phyloP scores from a whole-genome alignment of 352 stramenopile genomes.

The Globisporangium middletonii region DNA sequence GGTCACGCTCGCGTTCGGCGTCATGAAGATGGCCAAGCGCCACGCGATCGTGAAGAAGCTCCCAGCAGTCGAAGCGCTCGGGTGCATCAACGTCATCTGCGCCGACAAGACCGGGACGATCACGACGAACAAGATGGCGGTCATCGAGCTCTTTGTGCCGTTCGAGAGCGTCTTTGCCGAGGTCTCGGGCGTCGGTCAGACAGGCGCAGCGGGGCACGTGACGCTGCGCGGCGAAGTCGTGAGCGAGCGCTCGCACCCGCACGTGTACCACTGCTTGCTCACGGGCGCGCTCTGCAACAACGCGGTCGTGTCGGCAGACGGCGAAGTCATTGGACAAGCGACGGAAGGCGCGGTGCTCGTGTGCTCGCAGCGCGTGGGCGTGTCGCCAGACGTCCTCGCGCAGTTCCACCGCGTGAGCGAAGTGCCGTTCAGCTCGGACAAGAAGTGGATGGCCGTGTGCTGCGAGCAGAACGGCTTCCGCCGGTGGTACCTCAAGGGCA shows the following conservation, averaged over 20 bases:
- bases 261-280: conserved; percentile 72
- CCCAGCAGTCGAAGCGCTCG: conserved; percentile 77
- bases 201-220: conserved; percentile 22
- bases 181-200: conserved; percentile 48
- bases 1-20: conserved; percentile 67
- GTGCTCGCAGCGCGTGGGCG: conserved; percentile 61
- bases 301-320: conserved; percentile 42
- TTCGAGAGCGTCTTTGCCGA: conserved; percentile 69
- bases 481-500: conserved; percentile 75
- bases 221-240: conserved; percentile 60
- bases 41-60: conserved; percentile 89
- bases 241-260: conserved; percentile 50
- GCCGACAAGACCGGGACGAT: conserved; percentile 95
- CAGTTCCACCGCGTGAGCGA: conserved; percentile 81
- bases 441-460: conserved; percentile 96
- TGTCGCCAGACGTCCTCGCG: conserved; percentile 27
- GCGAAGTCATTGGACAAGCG: conserved; percentile 75
- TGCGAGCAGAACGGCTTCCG: conserved; percentile 49
- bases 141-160: conserved; percentile 77
- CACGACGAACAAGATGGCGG: conserved; percentile 87
- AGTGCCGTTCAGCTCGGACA: conserved; percentile 94
- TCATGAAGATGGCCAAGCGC: conserved; percentile 85
- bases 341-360: conserved; percentile 72
- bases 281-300: conserved; percentile 80
- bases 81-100: conserved; percentile 91